phyloP scores from a whole-genome alignment of 345 rosid species.

The Eucalyptus paniculata region DNA sequence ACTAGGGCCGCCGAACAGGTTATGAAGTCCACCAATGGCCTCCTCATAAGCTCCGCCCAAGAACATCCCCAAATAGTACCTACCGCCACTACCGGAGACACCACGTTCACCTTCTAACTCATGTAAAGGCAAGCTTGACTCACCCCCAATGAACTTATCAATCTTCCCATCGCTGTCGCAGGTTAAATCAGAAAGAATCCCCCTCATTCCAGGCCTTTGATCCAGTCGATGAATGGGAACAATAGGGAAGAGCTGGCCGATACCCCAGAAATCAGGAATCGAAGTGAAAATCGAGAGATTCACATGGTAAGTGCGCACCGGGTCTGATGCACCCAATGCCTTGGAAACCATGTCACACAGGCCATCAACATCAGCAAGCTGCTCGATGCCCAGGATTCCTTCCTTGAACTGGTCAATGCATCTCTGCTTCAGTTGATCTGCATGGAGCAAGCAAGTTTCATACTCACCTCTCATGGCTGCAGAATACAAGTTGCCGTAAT shows the following conservation, averaged over 20 bases:
- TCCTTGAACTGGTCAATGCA: constrained; percentile 77
- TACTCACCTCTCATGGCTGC: constrained; percentile 61
- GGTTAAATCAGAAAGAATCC: constrained; percentile 76
- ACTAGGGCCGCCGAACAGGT: constrained; percentile 92
- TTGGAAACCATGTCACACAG: constrained; percentile 60
- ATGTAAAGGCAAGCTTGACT: constrained; percentile 82
- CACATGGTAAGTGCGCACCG: constrained; percentile 57
- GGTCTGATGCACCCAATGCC: constrained; percentile 38
- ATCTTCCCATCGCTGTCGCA: constrained; percentile 96
- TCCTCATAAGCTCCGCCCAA: constrained; percentile 98
- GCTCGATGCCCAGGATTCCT: constrained; percentile 66
- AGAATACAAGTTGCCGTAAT: constrained; percentile 30
- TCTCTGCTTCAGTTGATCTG: constrained; percentile 77
- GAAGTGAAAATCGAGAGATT: constrained; percentile 91
- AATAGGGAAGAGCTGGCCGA: constrained; percentile 83
- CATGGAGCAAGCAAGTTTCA: constrained; percentile 50
- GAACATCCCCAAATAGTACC: constrained; percentile 91
- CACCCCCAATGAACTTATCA: constrained; percentile 81
- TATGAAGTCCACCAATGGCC: constrained; percentile 96
- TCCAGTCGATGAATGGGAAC: constrained; percentile 81
- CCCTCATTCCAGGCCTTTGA: constrained; percentile 58
- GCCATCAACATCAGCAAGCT: constrained; percentile 76
- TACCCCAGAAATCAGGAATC: constrained; percentile 96
- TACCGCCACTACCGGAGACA: constrained; percentile 9
- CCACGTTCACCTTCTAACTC: constrained; percentile 42